phyloP scores from a whole-genome alignment of 1,139 yeast species.

The Diutina siamensis region DNA sequence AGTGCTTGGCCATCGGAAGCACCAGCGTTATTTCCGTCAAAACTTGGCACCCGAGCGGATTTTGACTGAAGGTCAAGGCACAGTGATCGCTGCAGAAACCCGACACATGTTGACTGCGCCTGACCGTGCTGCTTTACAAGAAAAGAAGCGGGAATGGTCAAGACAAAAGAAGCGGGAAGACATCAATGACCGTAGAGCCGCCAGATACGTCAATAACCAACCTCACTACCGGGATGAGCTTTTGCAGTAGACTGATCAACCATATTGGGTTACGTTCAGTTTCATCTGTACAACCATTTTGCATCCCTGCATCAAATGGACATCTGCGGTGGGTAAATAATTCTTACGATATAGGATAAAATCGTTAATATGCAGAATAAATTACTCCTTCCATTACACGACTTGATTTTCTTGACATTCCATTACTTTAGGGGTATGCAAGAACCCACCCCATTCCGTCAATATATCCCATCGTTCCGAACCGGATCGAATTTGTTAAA shows the following conservation, averaged over 20 bases:
- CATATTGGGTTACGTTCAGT: too few relatives aligned
- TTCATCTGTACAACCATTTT: too few relatives aligned
- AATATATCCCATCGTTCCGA: too few relatives aligned
- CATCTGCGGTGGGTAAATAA: too few relatives aligned
- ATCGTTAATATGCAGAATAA: too few relatives aligned
- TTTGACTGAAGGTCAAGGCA: conserved; percentile 8
- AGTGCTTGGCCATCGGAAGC: conserved; percentile 5
- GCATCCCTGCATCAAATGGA: too few relatives aligned
- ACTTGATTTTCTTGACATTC: too few relatives aligned
- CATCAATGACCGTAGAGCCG: neutral
- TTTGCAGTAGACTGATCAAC: conserved; percentile 3
- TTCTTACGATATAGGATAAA: too few relatives aligned
- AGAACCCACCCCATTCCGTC: too few relatives aligned
- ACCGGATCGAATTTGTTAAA: too few relatives aligned
- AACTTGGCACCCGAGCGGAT: conserved; percentile 13
- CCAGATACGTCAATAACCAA: conserved; percentile 2
- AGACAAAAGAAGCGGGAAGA: neutral
- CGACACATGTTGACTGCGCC: conserved; percentile 4
- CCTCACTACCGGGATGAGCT: conserved; percentile 5
- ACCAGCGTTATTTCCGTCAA: conserved; percentile 29
- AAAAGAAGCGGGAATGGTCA: neutral
- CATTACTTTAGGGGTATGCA: too few relatives aligned
- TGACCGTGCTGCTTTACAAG: conserved; percentile 13
- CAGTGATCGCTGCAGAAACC: conserved; percentile 13
- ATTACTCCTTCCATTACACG: too few relatives aligned